Evolutionary conservation across 2,329 filamentous ascomycete species (phyloP), one percentile per base, ranked within the genome.

Genomic region (Aspergillus viridinutans): DNA sequence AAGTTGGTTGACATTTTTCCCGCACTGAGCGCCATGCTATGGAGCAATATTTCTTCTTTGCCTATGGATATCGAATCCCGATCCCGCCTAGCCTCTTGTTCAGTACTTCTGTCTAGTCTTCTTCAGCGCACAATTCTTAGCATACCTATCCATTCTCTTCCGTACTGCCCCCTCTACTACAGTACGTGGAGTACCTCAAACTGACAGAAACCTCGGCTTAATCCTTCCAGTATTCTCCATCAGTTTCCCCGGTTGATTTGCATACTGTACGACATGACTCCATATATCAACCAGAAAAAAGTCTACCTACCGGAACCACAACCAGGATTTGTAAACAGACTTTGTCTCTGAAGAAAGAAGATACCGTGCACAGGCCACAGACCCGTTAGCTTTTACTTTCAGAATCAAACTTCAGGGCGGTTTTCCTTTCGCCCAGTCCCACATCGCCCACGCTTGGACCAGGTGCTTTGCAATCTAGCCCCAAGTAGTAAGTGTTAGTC

Each of bases 371-470:
- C 54, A 52, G 49, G 49, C 32, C 32, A 35, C n/a, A 21, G 40
- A 9, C 38, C 14, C 20, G 40, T 20, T 12, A 8, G n/a, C 20
- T 8, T 28, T 28, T 28, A 12, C 10, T 10, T 29, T 43, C 8
- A 20, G 40, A 43, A 21, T 43, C 40, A 20, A 20, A 23, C 42
- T 45, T 45, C 50, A 56, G 55, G 50, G 52, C 55, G 54, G 56
- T 45, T 52, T 26, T 54, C 47, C 49, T 56, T 56, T 57, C 47
- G 38, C 48, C 45, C 52, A 49, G 54, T 58, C 52, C 54, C 58
- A 56, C 57, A 56, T 45, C 51, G 51, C 50, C 45, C 50, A 53
- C 57, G 57, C 58, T 58, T 61, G 56, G 55, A 54, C 59, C 53
- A 56, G 47, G 48, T 8, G 6, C 20, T 38, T 32, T 49, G 32